A percentile compares a stretch with the other conserved stretches of the same genome.
Evolutionary conservation across 2,329 filamentous ascomycete genomes (phyloP).

Genomic region (Alternaria sp.): DNA sequence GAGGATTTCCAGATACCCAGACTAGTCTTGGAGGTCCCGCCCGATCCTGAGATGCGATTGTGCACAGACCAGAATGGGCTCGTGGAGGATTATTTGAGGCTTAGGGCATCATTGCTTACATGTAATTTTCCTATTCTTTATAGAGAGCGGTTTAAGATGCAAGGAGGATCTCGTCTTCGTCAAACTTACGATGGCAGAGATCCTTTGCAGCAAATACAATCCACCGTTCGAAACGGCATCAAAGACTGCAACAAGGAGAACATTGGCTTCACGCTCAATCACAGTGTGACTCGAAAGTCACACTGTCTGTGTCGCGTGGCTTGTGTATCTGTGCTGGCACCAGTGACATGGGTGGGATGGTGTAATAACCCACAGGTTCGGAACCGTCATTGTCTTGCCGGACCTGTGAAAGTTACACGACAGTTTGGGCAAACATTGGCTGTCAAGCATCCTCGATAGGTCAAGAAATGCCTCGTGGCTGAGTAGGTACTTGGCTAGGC

Average conservation of each 20-base stretch:
- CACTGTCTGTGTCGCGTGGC: conserved; percentile 20
- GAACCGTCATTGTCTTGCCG: conserved; percentile 24
- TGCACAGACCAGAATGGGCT: neutral
- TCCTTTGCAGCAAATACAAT: neutral
- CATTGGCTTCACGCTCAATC: neutral
- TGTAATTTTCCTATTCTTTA: neutral
- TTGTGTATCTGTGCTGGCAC: conserved; percentile 25
- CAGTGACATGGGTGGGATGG: conserved; percentile 22
- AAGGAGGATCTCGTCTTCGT: neutral
- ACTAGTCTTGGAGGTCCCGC: neutral
- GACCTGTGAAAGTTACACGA: conserved; percentile 29
- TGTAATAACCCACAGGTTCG: conserved; percentile 31
- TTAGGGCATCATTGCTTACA: neutral
- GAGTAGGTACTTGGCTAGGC: conserved; percentile 18
- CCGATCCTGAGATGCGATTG: neutral
- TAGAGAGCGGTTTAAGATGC: neutral
- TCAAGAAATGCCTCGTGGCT: conserved; percentile 20
- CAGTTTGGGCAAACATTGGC: conserved; percentile 16
- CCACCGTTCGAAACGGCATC: neutral
- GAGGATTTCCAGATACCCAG: neutral
- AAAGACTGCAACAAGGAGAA: neutral
- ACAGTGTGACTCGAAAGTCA: conserved; percentile 7
- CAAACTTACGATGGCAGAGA: neutral
- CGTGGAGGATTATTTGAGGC: neutral
- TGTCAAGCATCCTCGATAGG: conserved; percentile 15